Conservation (phyloP, 345 rosid genomes). For the Heritiera fomes region DNA sequence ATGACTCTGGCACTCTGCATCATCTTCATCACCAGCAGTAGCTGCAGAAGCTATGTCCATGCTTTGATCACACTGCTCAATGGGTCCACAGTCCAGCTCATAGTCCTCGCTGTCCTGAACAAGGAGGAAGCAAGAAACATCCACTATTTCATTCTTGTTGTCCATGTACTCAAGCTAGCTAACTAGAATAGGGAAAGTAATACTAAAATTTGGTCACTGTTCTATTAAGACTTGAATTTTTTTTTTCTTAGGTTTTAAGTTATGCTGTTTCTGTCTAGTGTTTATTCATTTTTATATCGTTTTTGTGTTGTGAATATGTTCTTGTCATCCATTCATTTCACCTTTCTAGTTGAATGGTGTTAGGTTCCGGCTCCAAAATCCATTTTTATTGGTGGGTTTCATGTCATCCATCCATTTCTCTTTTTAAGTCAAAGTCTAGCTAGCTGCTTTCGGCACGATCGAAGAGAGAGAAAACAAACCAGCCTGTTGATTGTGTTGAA, state of each 20-base stretch:
- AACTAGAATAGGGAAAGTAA: not conserved
- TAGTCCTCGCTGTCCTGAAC: slow-evolving; percentile 57
- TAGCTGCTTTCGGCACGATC: not conserved
- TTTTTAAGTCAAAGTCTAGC: slow-evolving; percentile 5
- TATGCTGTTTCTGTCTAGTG: not conserved
- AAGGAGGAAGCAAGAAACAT: slow-evolving; percentile 45
- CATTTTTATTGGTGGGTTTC: slow-evolving; percentile 39
- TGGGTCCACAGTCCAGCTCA: slow-evolving; percentile 29
- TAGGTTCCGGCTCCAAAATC: slow-evolving; percentile 32
- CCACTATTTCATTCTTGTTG: slow-evolving; percentile 23
- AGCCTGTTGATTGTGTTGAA: not conserved
- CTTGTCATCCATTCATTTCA: slow-evolving; percentile 6
- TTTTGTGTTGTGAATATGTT: slow-evolving; percentile 7
- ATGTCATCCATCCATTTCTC: slow-evolving; percentile 32
- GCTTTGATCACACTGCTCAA: not conserved
- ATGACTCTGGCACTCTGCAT: slow-evolving; percentile 66
- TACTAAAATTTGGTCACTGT: not conserved
- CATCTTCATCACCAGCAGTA: slow-evolving; percentile 33
- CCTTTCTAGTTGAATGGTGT: slow-evolving; percentile 23
- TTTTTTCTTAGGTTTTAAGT: not conserved
- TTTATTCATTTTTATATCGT: slow-evolving; percentile 18
- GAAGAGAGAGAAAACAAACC: not conserved
- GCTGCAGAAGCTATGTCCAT: not conserved
- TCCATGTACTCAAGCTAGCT: slow-evolving; percentile 23
- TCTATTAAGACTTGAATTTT: not conserved